A percentile compares a stretch with the other conserved stretches of the same genome.
These are phyloP conservation scores for Penicillium sp. DNA, from an alignment of 2,329 filamentous ascomycete genomes.

Conservation along the genomic window DNA sequence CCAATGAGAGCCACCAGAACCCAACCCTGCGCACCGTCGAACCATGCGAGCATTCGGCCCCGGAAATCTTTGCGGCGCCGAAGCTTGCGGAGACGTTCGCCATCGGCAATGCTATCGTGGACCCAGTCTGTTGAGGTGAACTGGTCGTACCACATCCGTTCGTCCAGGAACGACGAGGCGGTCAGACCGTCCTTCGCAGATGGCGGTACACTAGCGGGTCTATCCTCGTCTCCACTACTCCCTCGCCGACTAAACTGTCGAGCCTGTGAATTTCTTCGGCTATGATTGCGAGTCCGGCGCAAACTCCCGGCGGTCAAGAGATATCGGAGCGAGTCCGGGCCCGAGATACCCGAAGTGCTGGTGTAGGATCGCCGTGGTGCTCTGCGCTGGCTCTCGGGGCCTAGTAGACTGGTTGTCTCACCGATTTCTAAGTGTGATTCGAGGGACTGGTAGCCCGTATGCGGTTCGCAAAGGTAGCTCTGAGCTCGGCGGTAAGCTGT, in stretches of 20 bases:
- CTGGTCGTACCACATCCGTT: slow-evolving; percentile 97
- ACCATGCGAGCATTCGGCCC: slow-evolving; percentile 69
- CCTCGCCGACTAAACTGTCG: slow-evolving; percentile 50
- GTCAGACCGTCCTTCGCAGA: slow-evolving; percentile 53
- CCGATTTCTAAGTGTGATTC: slow-evolving; percentile 28
- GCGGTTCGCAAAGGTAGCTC: slow-evolving; percentile 30
- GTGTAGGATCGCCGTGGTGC: slow-evolving; percentile 35
- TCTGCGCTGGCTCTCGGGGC: slow-evolving; percentile 18
- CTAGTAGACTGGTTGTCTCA: slow-evolving; percentile 38
- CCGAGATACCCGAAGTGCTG: slow-evolving; percentile 31
- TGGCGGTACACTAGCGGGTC: slow-evolving; percentile 19
- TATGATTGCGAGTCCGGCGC: slow-evolving; percentile 44
- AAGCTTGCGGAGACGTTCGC: slow-evolving; percentile 78
- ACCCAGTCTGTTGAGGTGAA: slow-evolving; percentile 98
- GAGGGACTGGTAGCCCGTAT: slow-evolving; percentile 31
- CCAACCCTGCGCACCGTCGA: slow-evolving; percentile 91
- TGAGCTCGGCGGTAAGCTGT: slow-evolving; percentile 29
- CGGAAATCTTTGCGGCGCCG: slow-evolving; percentile 76
- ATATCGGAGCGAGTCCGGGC: slow-evolving; percentile 35
- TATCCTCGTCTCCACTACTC: slow-evolving; percentile 52
- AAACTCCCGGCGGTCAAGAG: slow-evolving; percentile 34
- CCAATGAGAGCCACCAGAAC: slow-evolving; percentile 87
- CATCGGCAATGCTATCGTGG: slow-evolving; percentile 92
- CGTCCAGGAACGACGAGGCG: slow-evolving; percentile 65
- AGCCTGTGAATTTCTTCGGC: slow-evolving; percentile 48